A percentile compares a stretch with the other conserved stretches of the same genome.
phyloP scores from a whole-genome alignment of 495 filamentous ascomycete genomes.

The Annulohypoxylon stygium region DNA sequence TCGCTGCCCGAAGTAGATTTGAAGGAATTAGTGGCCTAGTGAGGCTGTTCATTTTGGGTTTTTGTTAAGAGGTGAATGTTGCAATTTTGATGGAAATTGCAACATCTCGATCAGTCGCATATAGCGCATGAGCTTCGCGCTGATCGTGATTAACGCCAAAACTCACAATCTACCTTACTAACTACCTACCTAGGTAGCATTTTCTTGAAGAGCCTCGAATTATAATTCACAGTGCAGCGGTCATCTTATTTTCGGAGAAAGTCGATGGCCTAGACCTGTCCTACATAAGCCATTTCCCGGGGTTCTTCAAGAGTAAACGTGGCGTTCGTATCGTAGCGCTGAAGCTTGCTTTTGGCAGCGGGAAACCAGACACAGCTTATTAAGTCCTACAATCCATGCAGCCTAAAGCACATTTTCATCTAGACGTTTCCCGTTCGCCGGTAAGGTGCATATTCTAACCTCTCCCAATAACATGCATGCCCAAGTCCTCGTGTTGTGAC shows the following conservation, averaged over 20 bases:
- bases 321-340: conserved; percentile 29
- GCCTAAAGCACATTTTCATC: conserved; percentile 22
- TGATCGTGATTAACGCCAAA: background rate
- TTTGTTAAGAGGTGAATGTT: conserved; percentile 1
- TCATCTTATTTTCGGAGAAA: conserved; percentile 14
- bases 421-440: conserved; percentile 21
- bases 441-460: conserved; percentile 19
- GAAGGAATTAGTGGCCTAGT: background rate
- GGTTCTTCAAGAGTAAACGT: conserved; percentile 18
- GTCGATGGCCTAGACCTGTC: conserved; percentile 21
- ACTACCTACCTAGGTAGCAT: too few species aligned
- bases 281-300: conserved; percentile 13
- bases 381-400: conserved; percentile 34
- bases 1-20: background rate
- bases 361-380: background rate
- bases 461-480: conserved; percentile 27
- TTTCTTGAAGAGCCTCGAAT: background rate
- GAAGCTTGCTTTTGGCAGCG: conserved; percentile 23
- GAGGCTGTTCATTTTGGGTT: background rate
- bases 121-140: background rate
- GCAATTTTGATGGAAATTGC: conserved; percentile 1
- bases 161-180: background rate
- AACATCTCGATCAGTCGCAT: conserved; percentile 1
- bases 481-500: conserved; percentile 28
- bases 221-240: background rate